These are phyloP conservation scores for Talaromyces liani DNA, from an alignment of 495 filamentous ascomycete genomes.

Conservation along the genomic window DNA sequence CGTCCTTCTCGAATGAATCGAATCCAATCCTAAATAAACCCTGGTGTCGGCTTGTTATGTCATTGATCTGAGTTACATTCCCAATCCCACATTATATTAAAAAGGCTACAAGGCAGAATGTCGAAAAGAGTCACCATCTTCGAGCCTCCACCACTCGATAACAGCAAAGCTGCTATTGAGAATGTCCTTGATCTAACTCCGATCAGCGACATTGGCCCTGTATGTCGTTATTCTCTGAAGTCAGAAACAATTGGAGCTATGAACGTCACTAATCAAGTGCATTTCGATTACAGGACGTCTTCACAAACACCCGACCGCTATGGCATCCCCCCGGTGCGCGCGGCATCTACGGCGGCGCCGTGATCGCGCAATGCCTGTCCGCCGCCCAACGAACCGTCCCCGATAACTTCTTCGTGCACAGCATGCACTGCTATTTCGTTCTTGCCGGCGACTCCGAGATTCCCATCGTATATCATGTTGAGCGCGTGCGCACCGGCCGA, in stretches of 20 bases:
- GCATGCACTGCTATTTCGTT: slow-evolving; percentile 98
- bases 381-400: slow-evolving; percentile 85
- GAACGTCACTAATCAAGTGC: neutral
- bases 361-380: slow-evolving; percentile 84
- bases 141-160: slow-evolving; percentile 62
- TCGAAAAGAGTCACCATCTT: slow-evolving; percentile 58
- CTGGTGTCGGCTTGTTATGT: neutral
- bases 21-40: neutral
- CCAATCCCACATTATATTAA: neutral
- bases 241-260: neutral
- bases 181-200: slow-evolving; percentile 80
- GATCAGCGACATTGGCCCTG: slow-evolving; percentile 71
- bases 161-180: slow-evolving; percentile 74
- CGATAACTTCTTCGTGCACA: slow-evolving; percentile 68
- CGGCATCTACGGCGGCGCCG: slow-evolving; percentile 87
- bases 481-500: slow-evolving; percentile 82
- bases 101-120: neutral
- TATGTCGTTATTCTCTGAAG: slow-evolving; percentile 26
- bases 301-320: slow-evolving; percentile 82
- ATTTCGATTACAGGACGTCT: slow-evolving; percentile 25
- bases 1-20: neutral
- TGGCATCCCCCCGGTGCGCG: slow-evolving; percentile 90
- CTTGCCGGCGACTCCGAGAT: slow-evolving; percentile 77
- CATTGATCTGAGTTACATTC: neutral
- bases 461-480: slow-evolving; percentile 88